Percentiles rank a stretch among this genome's conserved stretches.
These are phyloP conservation scores for Yamadazyma aaseri DNA, from an alignment of 1,139 yeast genomes.

Conservation along the genomic window DNA sequence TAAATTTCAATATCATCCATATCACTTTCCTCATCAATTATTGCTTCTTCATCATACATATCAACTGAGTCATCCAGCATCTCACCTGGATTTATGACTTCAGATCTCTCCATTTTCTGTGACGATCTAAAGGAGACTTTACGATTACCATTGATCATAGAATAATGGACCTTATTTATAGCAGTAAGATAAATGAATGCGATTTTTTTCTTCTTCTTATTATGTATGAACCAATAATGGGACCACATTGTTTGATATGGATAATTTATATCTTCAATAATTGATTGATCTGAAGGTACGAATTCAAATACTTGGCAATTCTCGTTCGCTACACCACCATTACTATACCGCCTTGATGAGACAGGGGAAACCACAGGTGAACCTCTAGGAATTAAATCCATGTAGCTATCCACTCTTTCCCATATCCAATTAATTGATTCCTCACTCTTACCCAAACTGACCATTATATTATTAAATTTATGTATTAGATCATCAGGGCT, in stretches of 20 bases:
- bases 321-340: constrained; percentile 32
- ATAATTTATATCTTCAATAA: constrained; percentile 63
- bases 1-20: constrained; percentile 39
- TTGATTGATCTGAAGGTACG: constrained; percentile 75
- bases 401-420: constrained; percentile 84
- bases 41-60: constrained; percentile 29
- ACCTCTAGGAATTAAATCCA: constrained; percentile 54
- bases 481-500: constrained; percentile 59
- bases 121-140: constrained; percentile 18
- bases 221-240: constrained; percentile 87
- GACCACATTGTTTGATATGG: constrained; percentile 87
- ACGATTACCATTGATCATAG: constrained; percentile 28
- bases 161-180: constrained; percentile 41
- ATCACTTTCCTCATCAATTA: constrained; percentile 34
- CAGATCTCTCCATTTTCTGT: constrained; percentile 7
- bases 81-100: constrained; percentile 18
- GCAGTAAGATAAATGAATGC: constrained; percentile 69
- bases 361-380: background rate
- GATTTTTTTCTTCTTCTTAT: constrained; percentile 87
- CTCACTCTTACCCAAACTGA: constrained; percentile 69
- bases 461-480: constrained; percentile 74
- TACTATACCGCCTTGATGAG: constrained; percentile 2
- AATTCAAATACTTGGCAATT: constrained; percentile 71
- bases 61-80: constrained; percentile 20
- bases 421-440: constrained; percentile 66